Conservation (phyloP, 768 basidiomycete species). For the Lepiota venenata region DNA sequence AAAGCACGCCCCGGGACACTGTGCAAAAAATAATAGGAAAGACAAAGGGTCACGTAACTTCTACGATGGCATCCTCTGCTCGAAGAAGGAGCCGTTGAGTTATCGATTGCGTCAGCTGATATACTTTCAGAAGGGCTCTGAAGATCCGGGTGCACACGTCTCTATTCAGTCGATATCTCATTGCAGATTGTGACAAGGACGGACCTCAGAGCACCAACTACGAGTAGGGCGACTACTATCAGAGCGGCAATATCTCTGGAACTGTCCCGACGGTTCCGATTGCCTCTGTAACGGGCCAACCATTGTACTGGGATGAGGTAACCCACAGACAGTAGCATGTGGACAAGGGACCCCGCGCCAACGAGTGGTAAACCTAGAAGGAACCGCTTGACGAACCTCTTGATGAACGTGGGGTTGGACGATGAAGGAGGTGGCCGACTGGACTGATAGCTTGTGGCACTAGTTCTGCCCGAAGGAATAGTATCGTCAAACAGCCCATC, state of each 20-base stretch:
- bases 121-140: constrained; percentile 73
- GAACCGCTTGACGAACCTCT: constrained; percentile 64
- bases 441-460: constrained; percentile 7
- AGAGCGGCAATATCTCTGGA: constrained; percentile 64
- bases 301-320: constrained; percentile 67
- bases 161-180: background rate
- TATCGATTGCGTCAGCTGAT: constrained; percentile 54
- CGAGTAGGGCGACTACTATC: constrained; percentile 56
- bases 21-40: background rate
- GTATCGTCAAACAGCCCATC: constrained; percentile 36
- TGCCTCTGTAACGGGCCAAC: constrained; percentile 61
- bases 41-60: constrained; percentile 43
- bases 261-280: constrained; percentile 49
- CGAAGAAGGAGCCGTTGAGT: constrained; percentile 61
- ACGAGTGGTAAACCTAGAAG: constrained; percentile 75
- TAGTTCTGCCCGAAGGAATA: constrained; percentile 17
- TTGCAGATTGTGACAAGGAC: constrained; percentile 13
- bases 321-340: constrained; percentile 64
- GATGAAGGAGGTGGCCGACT: constrained; percentile 18
- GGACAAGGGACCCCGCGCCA: constrained; percentile 72
- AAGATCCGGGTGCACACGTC: background rate
- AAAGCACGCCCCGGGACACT: background rate
- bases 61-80: constrained; percentile 79
- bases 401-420: constrained; percentile 43
- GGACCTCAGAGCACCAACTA: constrained; percentile 63